These are phyloP conservation scores for Penicillium parvum DNA, from an alignment of 495 filamentous ascomycete genomes.

Conservation along the genomic window DNA sequence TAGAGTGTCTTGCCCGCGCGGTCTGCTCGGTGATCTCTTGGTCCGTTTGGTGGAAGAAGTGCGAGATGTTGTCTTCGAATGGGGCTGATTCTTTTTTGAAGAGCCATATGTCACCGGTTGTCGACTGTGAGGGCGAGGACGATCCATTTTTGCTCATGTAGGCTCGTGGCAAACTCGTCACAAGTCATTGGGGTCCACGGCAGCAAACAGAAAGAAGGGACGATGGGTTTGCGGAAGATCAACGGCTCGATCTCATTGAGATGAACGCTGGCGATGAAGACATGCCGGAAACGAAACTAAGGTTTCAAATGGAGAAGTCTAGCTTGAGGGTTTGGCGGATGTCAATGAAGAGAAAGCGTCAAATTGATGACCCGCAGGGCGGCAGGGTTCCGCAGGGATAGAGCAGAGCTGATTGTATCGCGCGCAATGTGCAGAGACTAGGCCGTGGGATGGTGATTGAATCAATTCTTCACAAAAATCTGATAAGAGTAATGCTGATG, in stretches of 20 bases:
- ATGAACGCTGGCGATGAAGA: background rate
- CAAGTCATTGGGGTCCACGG: conserved; percentile 7
- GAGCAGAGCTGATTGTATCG: background rate
- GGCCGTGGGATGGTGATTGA: background rate
- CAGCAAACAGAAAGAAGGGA: background rate
- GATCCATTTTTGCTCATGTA: conserved; percentile 18
- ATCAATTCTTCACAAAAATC: too few relatives aligned
- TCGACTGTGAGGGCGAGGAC: conserved; percentile 28
- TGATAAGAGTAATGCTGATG: too few relatives aligned
- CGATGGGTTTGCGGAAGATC: background rate
- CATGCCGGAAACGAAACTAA: background rate
- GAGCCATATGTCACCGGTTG: conserved; percentile 49
- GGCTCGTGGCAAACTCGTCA: background rate
- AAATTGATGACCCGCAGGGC: too few relatives aligned
- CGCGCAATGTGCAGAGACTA: background rate
- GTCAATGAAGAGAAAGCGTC: too few relatives aligned
- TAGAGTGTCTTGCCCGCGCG: background rate
- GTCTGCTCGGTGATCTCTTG: background rate
- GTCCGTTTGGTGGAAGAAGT: background rate
- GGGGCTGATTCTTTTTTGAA: conserved; percentile 22
- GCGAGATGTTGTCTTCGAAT: conserved; percentile 1
- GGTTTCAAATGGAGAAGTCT: background rate
- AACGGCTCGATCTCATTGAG: background rate
- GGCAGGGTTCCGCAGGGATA: background rate
- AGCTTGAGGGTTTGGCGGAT: too few relatives aligned